Evolutionary conservation across 768 basidiomycete species (phyloP).

Genomic region (Sistotremastrum suecicum): DNA sequence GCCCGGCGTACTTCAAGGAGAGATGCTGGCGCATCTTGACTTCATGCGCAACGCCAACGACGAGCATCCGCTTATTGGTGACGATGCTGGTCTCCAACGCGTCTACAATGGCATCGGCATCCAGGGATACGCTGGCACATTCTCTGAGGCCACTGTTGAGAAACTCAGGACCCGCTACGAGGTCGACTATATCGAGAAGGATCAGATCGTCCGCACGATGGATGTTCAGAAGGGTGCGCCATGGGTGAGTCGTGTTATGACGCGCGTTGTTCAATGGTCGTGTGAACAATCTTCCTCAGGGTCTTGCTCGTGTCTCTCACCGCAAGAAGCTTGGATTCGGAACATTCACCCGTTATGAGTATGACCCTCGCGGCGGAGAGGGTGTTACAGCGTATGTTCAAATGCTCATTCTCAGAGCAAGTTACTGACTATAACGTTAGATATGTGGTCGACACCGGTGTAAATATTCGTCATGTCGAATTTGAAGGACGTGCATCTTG

Average conservation of each 20-base stretch:
- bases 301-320: constrained; percentile 91
- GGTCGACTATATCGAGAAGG: constrained; percentile 84
- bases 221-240: constrained; percentile 55
- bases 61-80: constrained; percentile 35
- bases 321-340: constrained; percentile 55
- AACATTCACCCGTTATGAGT: constrained; percentile 77
- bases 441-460: constrained; percentile 78
- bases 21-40: constrained; percentile 66
- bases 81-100: constrained; percentile 47
- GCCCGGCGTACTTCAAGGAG: constrained; percentile 39
- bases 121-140: constrained; percentile 72
- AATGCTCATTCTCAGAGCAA: constrained; percentile 2
- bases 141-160: constrained; percentile 55
- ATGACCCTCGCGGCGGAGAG: constrained; percentile 58
- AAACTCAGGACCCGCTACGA: constrained; percentile 73
- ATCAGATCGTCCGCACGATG: constrained; percentile 79
- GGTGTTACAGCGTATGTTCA: constrained; percentile 63
- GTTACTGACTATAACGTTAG: background rate
- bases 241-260: constrained; percentile 47
- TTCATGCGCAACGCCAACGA: constrained; percentile 56
- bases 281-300: constrained; percentile 31
- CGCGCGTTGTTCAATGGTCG: constrained; percentile 1
- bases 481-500: constrained; percentile 83
- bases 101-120: constrained; percentile 57
- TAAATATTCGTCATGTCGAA: constrained; percentile 73